Evolutionary conservation across 108 stramenopile genomes (phyloP).

Genomic region (Skeletonema costatum): DNA sequence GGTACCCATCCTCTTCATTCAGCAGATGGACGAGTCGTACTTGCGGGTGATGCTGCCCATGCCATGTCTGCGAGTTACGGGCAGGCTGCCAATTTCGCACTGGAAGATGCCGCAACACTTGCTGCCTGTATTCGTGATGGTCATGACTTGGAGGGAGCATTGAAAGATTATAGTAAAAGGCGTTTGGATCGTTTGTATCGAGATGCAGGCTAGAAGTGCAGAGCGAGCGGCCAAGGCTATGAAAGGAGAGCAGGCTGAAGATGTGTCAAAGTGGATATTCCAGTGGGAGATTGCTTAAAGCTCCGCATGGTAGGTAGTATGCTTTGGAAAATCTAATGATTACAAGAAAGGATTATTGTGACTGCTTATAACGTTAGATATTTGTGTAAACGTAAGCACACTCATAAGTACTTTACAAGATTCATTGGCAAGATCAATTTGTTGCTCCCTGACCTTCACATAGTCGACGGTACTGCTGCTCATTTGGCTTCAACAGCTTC

Average conservation of each 20-base stretch:
- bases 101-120: constrained; percentile 12
- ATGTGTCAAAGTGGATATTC: constrained; percentile 19
- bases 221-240: constrained; percentile 15
- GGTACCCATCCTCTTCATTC: background rate
- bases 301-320: too few relatives aligned
- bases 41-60: constrained; percentile 11
- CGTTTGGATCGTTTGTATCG: constrained; percentile 13
- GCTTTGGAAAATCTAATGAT: too few relatives aligned
- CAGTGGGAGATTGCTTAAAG: constrained; percentile 10
- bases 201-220: constrained; percentile 12
- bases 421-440: too few relatives aligned
- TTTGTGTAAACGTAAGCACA: too few relatives aligned
- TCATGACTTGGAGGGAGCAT: background rate
- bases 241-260: constrained; percentile 7
- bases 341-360: too few relatives aligned
- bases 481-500: too few relatives aligned
- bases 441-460: too few relatives aligned
- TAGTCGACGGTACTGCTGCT: too few relatives aligned
- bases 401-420: too few relatives aligned
- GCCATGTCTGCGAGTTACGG: constrained; percentile 10
- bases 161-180: background rate
- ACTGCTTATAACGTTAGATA: too few relatives aligned
- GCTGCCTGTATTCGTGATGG: constrained; percentile 13
- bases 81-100: constrained; percentile 15
- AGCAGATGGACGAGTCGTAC: constrained; percentile 12